Evolutionary conservation across 257 asterid genomes (phyloP), one percentile per base, ranked within the genome.

Genomic region (Oldenlandia corymbosa): DNA sequence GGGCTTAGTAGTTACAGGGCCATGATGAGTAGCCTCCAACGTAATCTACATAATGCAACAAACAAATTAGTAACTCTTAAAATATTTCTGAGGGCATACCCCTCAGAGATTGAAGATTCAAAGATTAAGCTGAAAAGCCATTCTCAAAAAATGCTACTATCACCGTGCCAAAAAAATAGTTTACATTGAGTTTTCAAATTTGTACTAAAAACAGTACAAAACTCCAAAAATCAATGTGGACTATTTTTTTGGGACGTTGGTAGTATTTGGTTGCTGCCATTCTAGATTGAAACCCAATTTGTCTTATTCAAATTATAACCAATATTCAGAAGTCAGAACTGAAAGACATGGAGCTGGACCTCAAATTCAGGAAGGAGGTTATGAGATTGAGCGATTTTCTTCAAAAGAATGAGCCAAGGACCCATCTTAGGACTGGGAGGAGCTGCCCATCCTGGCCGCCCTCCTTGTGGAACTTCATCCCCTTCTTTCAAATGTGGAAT

Each of bases 11-110:
- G 96, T 88, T 76, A 91, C 61, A 50, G 98, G 98, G 58, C 98
- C 98, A 58, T 91, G 98, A 77, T 91, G 98, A 69, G 98, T 91
- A 74, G 96, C 96, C 81, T 88, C 94, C 46, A 91, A 64, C 12
- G 96, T 88, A 69, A 88, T 88, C 96, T 91, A 76, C 48, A 72
- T 64, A 65, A 78, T 60, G 49, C 58, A 28, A 65, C 67, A 18
- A 75, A 23, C 43, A 10, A 20, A 23, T 45, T 36, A 60, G 46
- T 46, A 24, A 37, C 62, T 18, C 46, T n/a, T 60, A 28, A 30
- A 41, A 42, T 42, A 42, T 17, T 32, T 5, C 13, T 23, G 26
- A 21, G 8, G 11, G 16, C 31, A 58, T 3, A 37, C 27, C 39
- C 48, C 66, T 13, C 2, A 1, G 4, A 64, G 17, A 16, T 58